Base-by-base conservation (phyloP, 1,139 yeast genomes). In the Tardiomyces blankii region DNA sequence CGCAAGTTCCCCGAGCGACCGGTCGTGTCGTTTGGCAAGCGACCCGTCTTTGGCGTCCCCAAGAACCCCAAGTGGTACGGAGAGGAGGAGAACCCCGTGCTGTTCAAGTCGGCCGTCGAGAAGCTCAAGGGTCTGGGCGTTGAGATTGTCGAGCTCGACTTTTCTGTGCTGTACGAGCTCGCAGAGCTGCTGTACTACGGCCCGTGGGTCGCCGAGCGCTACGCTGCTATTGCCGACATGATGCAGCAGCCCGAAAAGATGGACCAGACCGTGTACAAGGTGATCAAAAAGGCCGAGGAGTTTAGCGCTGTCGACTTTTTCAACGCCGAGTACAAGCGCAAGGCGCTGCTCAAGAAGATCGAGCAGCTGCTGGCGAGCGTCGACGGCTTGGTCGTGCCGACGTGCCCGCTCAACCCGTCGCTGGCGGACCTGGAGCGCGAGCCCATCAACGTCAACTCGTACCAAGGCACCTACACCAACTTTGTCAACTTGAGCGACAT, bases 121-220 rank as follows among this genome's bases (percentile, higher is more conserved):
- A 66, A 70, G 40, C 74, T 88, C 54, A 65, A 72, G 41, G 59
- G 66, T 25, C 59, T 73, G 16, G 80, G 84, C 38, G 85, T 82
- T 38, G 75, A 74, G 45, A 65, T 84, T 40, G 73, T 75, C 13
- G 68, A 80, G 11, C 64, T 80, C 39, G 88, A 86, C 64, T 87
- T 89, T 59, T 67, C 80, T 12, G 83, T 88, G 11, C 72, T 91
- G 43, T 69, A 84, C 51, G 84, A 82, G 42, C 73, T 91, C 50
- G 98, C 97, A n/a, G 77, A 77, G 54, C 82, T 91, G 60, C 74
- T 91, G 41, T 91, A 91, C 63, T 96, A 89, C 58, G 98, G 98
- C 47, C 86, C 97, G n/a, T 91, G 98, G 98, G 97, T 91, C 11
- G 85, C 94, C 25, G 98, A 91, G 68, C 77, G 98, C 55, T 88